Evolutionary conservation across 768 basidiomycete species (phyloP), one percentile per base, ranked within the genome.

Genomic region (Boletales sp.): DNA sequence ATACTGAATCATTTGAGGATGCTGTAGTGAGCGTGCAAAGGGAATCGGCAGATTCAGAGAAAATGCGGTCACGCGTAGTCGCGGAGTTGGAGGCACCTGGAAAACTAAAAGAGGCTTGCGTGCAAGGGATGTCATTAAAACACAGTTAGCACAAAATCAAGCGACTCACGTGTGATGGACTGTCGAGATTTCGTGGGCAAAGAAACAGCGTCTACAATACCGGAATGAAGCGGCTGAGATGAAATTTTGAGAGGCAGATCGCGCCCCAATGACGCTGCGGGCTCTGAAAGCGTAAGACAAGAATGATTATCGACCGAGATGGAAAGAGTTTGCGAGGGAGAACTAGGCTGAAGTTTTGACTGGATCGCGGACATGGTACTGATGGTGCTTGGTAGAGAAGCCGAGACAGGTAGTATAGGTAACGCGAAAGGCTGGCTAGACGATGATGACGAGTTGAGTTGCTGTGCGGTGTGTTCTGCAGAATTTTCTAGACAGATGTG

Each of bases 151-250:
- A 10, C 17, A 31, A 25, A 38, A 38, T 17, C 0, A 19, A 38
- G 17, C 30, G n/a, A 41, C 65, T 41, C 40, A 69, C 65, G 55
- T 65, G 60, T 62, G 54, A 64, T 56, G 58, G 53, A 53, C 28
- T 51, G 57, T 42, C 54, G 47, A 42, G 35, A 45, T 36, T 50
- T 53, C 6, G 35, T 25, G 14, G 53, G 38, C 19, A 48, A 47
- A 47, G 48, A 46, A 18, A 31, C 30, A 15, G 49, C 25, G 17
- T 53, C 47, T 55, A 51, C 53, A 18, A 44, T 57, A 54, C 54
- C 52, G 36, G 54, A 55, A 38, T 57, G 44, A 18, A 47, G 39
- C 5, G 49, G 42, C n/a, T 50, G 46, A n/a, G 57, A 54, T 17
- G 49, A 47, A 19, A 51, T n/a, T 35, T 51, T 50, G 36, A 46